These are phyloP conservation scores for Arbutus unedo DNA, from an alignment of 148 eudicot species.

Conservation along the genomic window DNA sequence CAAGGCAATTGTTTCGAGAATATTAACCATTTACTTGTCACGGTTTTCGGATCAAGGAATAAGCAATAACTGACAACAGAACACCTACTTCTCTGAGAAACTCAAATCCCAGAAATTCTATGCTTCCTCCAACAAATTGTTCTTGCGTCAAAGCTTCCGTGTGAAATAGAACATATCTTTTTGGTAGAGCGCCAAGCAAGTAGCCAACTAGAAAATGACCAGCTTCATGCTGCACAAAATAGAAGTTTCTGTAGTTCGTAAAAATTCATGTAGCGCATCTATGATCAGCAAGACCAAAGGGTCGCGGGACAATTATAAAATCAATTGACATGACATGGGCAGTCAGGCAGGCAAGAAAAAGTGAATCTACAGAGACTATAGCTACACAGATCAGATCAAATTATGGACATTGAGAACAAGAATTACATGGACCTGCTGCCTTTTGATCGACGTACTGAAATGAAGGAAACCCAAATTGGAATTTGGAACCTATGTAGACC, in stretches of 20 bases:
- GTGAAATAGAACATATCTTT: constrained; percentile 29
- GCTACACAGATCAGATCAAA: background rate
- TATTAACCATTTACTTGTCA: background rate
- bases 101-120: constrained; percentile 40
- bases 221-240: constrained; percentile 47
- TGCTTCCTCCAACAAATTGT: constrained; percentile 28
- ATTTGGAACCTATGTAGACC: background rate
- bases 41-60: background rate
- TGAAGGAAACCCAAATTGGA: background rate
- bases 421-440: background rate
- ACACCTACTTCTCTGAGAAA: constrained; percentile 37
- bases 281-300: background rate
- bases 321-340: background rate
- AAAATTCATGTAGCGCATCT: background rate
- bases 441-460: background rate
- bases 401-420: background rate
- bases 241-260: background rate
- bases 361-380: background rate
- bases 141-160: constrained; percentile 26
- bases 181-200: constrained; percentile 47
- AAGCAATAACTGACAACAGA: background rate
- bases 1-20: background rate
- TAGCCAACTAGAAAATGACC: constrained; percentile 53
- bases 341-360: background rate
- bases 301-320: background rate